These are phyloP conservation scores for Neurospora tetraspora DNA, from an alignment of 495 filamentous ascomycete genomes.

Conservation along the genomic window DNA sequence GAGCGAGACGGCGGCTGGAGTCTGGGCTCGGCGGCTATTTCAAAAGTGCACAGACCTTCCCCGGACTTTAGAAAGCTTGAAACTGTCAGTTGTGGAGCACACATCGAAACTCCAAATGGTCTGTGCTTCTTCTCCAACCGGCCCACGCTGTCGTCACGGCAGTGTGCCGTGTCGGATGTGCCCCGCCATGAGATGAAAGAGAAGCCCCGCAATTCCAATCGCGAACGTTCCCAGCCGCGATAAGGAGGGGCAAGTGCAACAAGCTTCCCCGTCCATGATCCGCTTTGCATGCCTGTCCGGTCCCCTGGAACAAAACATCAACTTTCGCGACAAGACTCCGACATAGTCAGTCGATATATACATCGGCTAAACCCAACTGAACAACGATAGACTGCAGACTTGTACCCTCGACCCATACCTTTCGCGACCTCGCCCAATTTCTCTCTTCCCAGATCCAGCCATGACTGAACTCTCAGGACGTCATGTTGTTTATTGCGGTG, in stretches of 20 bases:
- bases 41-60: neutral
- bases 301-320: neutral
- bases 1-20: neutral
- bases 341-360: neutral
- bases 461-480: slow-evolving; percentile 22
- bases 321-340: neutral
- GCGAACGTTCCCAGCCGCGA: neutral
- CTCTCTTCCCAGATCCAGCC: neutral
- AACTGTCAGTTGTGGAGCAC: neutral
- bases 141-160: neutral
- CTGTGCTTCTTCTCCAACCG: neutral
- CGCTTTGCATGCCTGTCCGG: neutral
- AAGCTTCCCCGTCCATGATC: neutral
- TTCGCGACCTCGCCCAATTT: neutral
- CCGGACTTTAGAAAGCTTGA: neutral
- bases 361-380: neutral
- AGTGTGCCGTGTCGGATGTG: neutral
- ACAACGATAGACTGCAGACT: neutral
- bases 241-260: neutral
- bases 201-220: neutral
- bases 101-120: neutral
- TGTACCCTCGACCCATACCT: neutral
- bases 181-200: neutral
- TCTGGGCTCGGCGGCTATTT: neutral
- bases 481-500: slow-evolving; percentile 24